These are phyloP conservation scores for Cutaneotrichosporon mucoides DNA, from an alignment of 1,284 basidiomycete species.

Conservation along the genomic window DNA sequence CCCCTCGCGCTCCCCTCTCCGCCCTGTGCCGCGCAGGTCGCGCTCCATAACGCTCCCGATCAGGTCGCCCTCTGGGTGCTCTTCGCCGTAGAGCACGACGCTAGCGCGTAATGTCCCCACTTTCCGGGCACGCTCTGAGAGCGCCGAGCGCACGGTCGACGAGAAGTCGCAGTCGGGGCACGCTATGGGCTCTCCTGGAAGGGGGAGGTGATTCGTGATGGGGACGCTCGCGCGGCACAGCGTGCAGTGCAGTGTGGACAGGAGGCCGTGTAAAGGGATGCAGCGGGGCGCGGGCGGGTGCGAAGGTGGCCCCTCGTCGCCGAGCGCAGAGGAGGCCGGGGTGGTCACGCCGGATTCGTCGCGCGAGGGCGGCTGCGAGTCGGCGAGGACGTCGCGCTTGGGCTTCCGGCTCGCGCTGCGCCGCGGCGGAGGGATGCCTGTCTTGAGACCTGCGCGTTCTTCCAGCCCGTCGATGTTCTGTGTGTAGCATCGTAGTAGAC, in stretches of 20 bases:
- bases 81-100: conserved; percentile 87
- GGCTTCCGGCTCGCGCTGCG: too few relatives aligned
- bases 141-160: conserved; percentile 64
- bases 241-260: conserved; percentile 73
- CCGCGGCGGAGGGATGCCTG: conserved; percentile 27
- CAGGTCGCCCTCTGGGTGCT: conserved; percentile 78
- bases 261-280: conserved; percentile 84
- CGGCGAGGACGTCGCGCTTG: too few relatives aligned
- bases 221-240: conserved; percentile 70
- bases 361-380: background rate
- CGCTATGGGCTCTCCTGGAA: conserved; percentile 57
- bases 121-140: conserved; percentile 75
- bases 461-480: conserved; percentile 94
- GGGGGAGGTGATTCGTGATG: conserved; percentile 59
- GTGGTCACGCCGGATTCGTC: background rate
- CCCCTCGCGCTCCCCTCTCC: conserved; percentile 36
- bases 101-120: conserved; percentile 78
- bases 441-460: conserved; percentile 70
- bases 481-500: conserved; percentile 82
- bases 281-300: conserved; percentile 58
- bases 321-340: too few relatives aligned
- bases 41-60: conserved; percentile 73
- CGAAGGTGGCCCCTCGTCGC: conserved; percentile 5
- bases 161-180: conserved; percentile 74
- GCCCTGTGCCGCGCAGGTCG: conserved; percentile 62